Percentiles rank a stretch among this genome's conserved stretches.
These are phyloP conservation scores for Barnettozyma botsteinii DNA, from an alignment of 805 yeast genomes.

Conservation along the genomic window DNA sequence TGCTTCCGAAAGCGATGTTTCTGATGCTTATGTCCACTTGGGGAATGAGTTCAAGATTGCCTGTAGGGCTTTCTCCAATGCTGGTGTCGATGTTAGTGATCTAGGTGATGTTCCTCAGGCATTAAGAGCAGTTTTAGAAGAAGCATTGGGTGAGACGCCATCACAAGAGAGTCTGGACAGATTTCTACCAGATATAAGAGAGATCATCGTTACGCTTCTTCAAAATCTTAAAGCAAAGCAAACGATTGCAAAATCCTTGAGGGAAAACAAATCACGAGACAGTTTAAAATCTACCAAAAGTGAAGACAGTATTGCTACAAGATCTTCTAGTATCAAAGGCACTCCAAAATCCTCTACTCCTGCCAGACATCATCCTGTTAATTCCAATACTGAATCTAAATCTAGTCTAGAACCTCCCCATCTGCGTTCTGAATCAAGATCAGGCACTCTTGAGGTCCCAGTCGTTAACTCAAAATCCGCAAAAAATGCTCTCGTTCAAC, in stretches of 20 bases:
- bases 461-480: constrained; percentile 10
- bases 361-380: neutral
- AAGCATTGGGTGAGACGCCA: constrained; percentile 79
- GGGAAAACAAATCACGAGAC: constrained; percentile 24
- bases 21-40: constrained; percentile 83
- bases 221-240: constrained; percentile 81
- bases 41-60: constrained; percentile 93
- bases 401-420: neutral
- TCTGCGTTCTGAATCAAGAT: constrained; percentile 2
- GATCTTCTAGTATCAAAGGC: constrained; percentile 4
- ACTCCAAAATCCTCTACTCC: neutral
- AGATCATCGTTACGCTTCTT: constrained; percentile 74
- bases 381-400: constrained; percentile 1
- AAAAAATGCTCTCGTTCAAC: constrained; percentile 62
- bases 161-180: constrained; percentile 75
- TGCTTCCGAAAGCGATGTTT: constrained; percentile 79
- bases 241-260: constrained; percentile 39
- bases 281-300: constrained; percentile 12
- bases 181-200: constrained; percentile 79
- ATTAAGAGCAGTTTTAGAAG: constrained; percentile 73
- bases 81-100: constrained; percentile 78
- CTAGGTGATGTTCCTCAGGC: constrained; percentile 88
- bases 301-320: constrained; percentile 9
- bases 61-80: constrained; percentile 67
- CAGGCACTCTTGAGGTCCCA: constrained; percentile 1